These are phyloP conservation scores for Termitomyces sp. DNA, from an alignment of 768 basidiomycete genomes.

Conservation along the genomic window DNA sequence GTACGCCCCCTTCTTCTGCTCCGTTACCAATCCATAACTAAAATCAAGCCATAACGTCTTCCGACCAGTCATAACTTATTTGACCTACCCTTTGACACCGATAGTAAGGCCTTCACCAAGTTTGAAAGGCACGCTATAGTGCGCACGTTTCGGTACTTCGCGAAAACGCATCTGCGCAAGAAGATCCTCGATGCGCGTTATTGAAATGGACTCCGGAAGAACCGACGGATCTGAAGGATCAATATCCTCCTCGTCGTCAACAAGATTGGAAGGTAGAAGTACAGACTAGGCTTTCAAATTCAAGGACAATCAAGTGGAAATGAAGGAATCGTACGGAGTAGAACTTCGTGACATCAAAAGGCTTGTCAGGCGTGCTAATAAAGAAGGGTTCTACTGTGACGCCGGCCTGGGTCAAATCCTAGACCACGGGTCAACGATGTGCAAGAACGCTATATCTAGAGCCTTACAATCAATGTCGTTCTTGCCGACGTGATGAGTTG, in stretches of 20 bases:
- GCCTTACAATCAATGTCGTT: conserved; percentile 59
- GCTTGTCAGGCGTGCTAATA: conserved; percentile 60
- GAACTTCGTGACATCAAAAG: conserved; percentile 72
- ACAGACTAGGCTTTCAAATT: conserved; percentile 42
- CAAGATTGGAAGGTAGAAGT: conserved; percentile 46
- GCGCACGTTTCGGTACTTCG: conserved; percentile 77
- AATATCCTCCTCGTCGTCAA: conserved; percentile 44
- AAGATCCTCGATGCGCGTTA: conserved; percentile 72
- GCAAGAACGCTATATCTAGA: background rate
- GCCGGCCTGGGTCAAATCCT: conserved; percentile 83
- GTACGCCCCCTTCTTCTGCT: conserved; percentile 80
- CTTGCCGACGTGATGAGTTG: conserved; percentile 65
- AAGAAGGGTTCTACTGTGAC: conserved; percentile 86
- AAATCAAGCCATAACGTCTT: background rate
- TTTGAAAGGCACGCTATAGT: conserved; percentile 78
- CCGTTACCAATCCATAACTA: conserved; percentile 85
- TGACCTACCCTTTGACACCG: conserved; percentile 70
- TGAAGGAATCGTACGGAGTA: conserved; percentile 49
- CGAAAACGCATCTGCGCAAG: conserved; percentile 76
- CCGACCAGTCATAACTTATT: background rate
- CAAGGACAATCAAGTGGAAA: background rate
- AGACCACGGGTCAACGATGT: background rate
- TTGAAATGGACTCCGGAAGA: conserved; percentile 67
- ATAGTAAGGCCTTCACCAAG: conserved; percentile 71
- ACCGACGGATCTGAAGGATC: conserved; percentile 33